Evolutionary conservation across 176 grass and related monocot genomes (phyloP), one percentile per base, ranked within the genome.

Genomic region (Pontederia paniculata): DNA sequence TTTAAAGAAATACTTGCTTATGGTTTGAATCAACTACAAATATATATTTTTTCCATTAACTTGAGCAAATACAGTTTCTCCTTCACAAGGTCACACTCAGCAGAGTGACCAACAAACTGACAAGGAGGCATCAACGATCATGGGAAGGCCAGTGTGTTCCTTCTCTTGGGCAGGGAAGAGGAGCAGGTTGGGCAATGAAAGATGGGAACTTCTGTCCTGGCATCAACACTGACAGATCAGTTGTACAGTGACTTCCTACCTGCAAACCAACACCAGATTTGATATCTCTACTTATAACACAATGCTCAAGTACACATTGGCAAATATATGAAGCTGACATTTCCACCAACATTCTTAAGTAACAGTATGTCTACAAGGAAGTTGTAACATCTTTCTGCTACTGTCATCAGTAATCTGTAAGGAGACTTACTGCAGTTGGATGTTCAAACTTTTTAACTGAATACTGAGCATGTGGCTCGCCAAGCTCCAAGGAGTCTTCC

Each of bases 141-240:
- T 20, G 2, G 31, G 41, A 44, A 60, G 57, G 41, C 41, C 28
- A 45, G 10, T 8, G 15, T 0, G 12, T 45, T 8, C n/a, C 41
- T 42, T 60, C 57, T 44, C 57, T 44, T 19, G 31, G 16, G 16
- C 41, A 60, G 12, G 57, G 57, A 60, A 60, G 57, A 60, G 57
- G 57, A 12, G 57, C 57, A 13, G 42, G 57, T 20, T 60, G 41
- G 19, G 57, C 57, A 42, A 60, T 42, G 57, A 60, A 60, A 1
- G 57, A 44, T 10, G 57, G 57, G 12, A 44, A 12, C 16, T 60
- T 2, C 44, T 60, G 21, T 43, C 57, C 57, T 5, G 57, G 57
- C 57, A 60, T 60, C 44, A 60, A 4, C 41, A 60, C 57, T 19
- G 15, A 44, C 7, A 44, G 21, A 60, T 60, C 57, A 20, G 41